Percentiles rank a stretch among this genome's conserved stretches.
These are phyloP conservation scores for Phytophthora citricola DNA, from an alignment of 352 stramenopile genomes.

Conservation along the genomic window DNA sequence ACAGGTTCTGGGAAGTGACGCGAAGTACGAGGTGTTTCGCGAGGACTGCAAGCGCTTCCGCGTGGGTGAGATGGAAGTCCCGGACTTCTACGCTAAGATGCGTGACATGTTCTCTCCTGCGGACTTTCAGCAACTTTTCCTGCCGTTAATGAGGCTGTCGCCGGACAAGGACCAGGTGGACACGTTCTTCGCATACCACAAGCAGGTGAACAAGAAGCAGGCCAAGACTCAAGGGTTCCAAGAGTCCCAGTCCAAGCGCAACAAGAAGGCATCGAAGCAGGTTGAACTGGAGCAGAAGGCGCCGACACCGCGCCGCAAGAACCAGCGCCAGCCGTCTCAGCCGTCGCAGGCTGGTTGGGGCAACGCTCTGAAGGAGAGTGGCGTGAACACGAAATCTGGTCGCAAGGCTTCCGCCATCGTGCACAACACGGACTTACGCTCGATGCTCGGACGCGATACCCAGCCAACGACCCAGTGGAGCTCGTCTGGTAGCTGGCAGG, in stretches of 20 bases:
- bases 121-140: constrained; percentile 81
- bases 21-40: constrained; percentile 87
- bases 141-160: constrained; percentile 78
- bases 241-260: constrained; percentile 50
- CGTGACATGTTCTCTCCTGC: constrained; percentile 59
- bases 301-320: constrained; percentile 12
- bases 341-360: constrained; percentile 66
- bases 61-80: constrained; percentile 56
- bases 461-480: constrained; percentile 54
- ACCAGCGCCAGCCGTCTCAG: constrained; percentile 42
- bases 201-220: constrained; percentile 50
- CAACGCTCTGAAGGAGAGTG: constrained; percentile 77
- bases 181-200: constrained; percentile 69
- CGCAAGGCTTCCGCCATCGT: constrained; percentile 54
- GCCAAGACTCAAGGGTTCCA: constrained; percentile 51
- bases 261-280: constrained; percentile 46
- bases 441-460: constrained; percentile 50
- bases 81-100: constrained; percentile 81
- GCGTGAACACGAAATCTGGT: constrained; percentile 32
- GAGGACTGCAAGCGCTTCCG: constrained; percentile 81
- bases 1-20: constrained; percentile 75
- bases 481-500: constrained; percentile 62
- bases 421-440: constrained; percentile 63
- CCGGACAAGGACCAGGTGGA: constrained; percentile 72
- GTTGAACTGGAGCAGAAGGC: constrained; percentile 32